Percentiles rank a stretch among this genome's conserved stretches.
Evolutionary conservation across 2,329 filamentous ascomycete genomes (phyloP).

Genomic region (Exutisphaerella laricina): DNA sequence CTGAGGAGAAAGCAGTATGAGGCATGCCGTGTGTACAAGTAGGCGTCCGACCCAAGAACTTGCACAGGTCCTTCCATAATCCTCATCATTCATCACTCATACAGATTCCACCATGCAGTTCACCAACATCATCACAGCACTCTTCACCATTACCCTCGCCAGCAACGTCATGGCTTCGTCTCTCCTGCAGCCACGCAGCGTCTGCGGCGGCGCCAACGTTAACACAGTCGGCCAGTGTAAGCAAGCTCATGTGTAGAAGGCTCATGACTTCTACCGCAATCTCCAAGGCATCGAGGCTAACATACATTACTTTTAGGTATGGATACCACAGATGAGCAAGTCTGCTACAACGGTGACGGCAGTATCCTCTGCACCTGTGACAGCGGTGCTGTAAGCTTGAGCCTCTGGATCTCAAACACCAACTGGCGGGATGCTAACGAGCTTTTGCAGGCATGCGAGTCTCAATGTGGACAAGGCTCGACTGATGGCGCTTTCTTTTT

Average conservation of each 20-base stretch:
- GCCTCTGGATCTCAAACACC: neutral
- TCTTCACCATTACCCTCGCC: neutral
- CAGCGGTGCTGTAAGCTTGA: neutral
- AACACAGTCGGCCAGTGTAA: neutral
- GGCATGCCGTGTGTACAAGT: too few species aligned
- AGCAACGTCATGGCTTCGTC: neutral
- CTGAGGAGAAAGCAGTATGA: too few species aligned
- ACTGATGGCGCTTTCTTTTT: neutral
- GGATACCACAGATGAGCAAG: neutral
- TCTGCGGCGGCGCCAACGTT: neutral
- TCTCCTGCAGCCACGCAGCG: neutral
- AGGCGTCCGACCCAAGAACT: too few species aligned
- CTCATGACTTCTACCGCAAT: too few species aligned
- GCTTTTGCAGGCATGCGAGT: neutral
- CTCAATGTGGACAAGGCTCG: neutral
- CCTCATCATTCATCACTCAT: too few species aligned
- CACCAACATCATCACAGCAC: neutral
- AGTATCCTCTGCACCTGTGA: neutral
- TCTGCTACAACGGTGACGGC: neutral
- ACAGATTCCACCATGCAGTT: too few species aligned
- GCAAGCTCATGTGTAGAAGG: too few species aligned
- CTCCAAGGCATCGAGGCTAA: too few species aligned
- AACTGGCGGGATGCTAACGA: neutral
- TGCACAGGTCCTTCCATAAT: too few species aligned
- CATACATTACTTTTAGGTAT: too few species aligned